Base-by-base conservation (phyloP, 768 basidiomycete species). In the Leccinum barrowsii region DNA sequence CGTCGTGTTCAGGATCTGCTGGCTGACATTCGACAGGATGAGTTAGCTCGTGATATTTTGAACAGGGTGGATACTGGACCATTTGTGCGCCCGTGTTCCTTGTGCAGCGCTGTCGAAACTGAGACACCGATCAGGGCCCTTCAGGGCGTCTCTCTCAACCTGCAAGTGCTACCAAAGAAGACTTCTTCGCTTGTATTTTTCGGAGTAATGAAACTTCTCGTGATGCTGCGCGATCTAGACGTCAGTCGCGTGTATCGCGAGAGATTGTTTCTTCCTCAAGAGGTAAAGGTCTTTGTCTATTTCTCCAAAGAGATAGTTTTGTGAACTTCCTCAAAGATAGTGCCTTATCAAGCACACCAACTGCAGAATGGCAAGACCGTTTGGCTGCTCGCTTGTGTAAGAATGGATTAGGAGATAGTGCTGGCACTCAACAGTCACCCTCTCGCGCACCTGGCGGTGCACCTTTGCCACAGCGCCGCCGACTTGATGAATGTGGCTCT, bases 351-450 rank as follows among this genome's bases (percentile, higher is more conserved):
- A 80, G 84, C 17, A 78, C 82, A 26, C 89, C 89, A 6, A 89
- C 86, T 1, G 74, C 80, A 59, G 87, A 91, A 68, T 91, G 89
- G 89, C 89, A 91, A 68, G 88, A 91, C 52, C 84, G 80, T 55
- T 77, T 91, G 17, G 82, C 85, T 22, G 78, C 78, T 59, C 80
- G 80, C 6, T 72, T 90, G 50, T 78, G 78, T 6, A 76, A 73
- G 52, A 65, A 63, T 12, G 54, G 37, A 19, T 59, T 47, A 19
- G 62, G 60, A 50, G 58, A 11, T 19, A 52, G 35, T 48, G n/a
- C 56, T 42, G 53, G 57, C 28, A 13, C 54, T 57, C 55, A 42
- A 4, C 56, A 49, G 17, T 63, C 71, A 13, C 67, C 68, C 26
- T 59, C 68, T 32, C 67, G 70, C 50, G 68, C 75, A 37, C 59